These are phyloP conservation scores for Yamadazyma atmosphaerica DNA, from an alignment of 1,139 yeast species.

Conservation along the genomic window DNA sequence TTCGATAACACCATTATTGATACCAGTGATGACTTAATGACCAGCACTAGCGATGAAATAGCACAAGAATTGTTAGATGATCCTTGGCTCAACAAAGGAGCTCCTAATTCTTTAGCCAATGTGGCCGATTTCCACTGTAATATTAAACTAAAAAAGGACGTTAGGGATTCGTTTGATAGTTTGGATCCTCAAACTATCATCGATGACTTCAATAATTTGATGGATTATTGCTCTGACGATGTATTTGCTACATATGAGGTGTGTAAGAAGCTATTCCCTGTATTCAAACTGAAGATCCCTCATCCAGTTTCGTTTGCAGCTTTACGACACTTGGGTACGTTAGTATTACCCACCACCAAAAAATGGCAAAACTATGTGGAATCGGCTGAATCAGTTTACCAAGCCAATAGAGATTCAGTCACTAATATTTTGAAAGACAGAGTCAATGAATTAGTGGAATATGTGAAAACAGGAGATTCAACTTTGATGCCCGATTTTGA, in stretches of 20 bases:
- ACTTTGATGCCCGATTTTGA: slow-evolving; percentile 29
- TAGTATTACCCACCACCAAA: slow-evolving; percentile 74
- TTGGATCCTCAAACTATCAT: slow-evolving; percentile 54
- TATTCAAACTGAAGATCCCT: slow-evolving; percentile 67
- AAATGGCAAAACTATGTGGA: slow-evolving; percentile 73
- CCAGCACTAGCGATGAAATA: slow-evolving; percentile 20
- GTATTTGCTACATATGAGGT: slow-evolving; percentile 75
- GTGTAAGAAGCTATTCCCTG: slow-evolving; percentile 67
- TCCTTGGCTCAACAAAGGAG: slow-evolving; percentile 80
- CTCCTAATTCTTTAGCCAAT: slow-evolving; percentile 78
- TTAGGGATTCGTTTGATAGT: slow-evolving; percentile 64
- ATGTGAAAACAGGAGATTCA: slow-evolving; percentile 28
- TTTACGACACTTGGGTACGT: slow-evolving; percentile 69
- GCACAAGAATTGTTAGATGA: slow-evolving; percentile 42
- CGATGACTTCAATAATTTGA: slow-evolving; percentile 58
- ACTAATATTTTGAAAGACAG: slow-evolving; percentile 57
- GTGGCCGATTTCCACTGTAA: slow-evolving; percentile 83
- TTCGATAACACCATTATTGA: slow-evolving; percentile 16
- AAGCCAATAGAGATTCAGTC: slow-evolving; percentile 56
- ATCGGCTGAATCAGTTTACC: slow-evolving; percentile 69
- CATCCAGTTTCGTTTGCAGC: slow-evolving; percentile 97
- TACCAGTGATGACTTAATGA: slow-evolving; percentile 9
- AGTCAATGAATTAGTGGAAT: slow-evolving; percentile 58
- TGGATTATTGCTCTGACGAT: slow-evolving; percentile 85
- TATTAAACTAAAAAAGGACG: slow-evolving; percentile 62